Base-by-base conservation (phyloP, 371 early-diverging fungal genomes). In the Rhizopus arrhizus region DNA sequence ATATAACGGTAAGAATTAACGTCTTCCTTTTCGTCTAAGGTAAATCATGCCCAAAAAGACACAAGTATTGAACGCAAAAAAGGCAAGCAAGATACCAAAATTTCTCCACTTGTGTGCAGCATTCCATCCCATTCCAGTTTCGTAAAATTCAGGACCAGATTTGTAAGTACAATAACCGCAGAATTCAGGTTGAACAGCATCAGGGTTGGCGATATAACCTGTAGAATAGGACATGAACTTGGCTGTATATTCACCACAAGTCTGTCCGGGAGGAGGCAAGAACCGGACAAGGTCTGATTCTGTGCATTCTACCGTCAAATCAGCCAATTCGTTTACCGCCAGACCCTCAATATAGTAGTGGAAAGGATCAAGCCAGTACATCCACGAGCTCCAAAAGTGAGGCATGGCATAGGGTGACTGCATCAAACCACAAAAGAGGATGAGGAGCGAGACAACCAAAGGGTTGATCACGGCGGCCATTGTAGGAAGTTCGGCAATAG, bases 261-360 rank as follows among this genome's bases (percentile, higher is more conserved):
- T 83, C 60, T 75, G 73, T 13, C 83, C 83, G 3, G 72, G 8
- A 11, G 87, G 86, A 0, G 82, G 75, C 9, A 72, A 66, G 56
- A 88, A 84, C 12, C 49, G 28, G 12, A 76, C 68, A 29, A 79
- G 70, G 49, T 86, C 87, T 2, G 53, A 41, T 0, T 51, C 58
- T 6, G 57, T 64, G 60, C 92, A 91, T 0, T 45, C 41, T 0
- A 89, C 69, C 0, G 32, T 47, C 2, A 78, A 65, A 10, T 68
- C 65, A 12, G 79, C 70, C 47, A 90, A 71, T 35, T 87, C 88
- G 56, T 83, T 88, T 48, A 79, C 76, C 4, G 88, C 65, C 3
- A 89, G 65, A n/a, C 83, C 89, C 57, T 90, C 91, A 34, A 87
- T 69, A n/a, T 82, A 72, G 58, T 91, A 90, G 48, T 81, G 81